Evolutionary conservation across 2,329 filamentous ascomycete genomes (phyloP).

Genomic region (Eurotiales sp.): DNA sequence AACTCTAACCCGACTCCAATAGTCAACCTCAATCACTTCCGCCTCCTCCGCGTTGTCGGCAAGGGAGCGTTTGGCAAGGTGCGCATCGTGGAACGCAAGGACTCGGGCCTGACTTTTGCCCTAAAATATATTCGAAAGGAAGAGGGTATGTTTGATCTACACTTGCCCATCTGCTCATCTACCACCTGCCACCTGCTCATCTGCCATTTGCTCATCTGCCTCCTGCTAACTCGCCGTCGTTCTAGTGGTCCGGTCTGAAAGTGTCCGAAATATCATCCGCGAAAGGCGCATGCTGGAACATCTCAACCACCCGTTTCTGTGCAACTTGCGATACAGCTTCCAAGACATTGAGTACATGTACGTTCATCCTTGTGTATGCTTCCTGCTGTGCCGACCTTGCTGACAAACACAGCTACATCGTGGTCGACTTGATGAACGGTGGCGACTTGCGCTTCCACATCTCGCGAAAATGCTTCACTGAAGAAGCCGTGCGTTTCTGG

Average conservation of each 20-base stretch:
- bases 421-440: constrained; percentile 97
- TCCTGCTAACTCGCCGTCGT: too few relatives aligned
- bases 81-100: constrained; percentile 95
- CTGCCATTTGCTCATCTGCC: too few relatives aligned
- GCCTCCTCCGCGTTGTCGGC: constrained; percentile 88
- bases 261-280: constrained; percentile 95
- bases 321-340: constrained; percentile 97
- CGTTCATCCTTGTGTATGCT: constrained; percentile 30
- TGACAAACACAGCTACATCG: constrained; percentile 63
- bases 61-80: constrained; percentile 99
- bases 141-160: constrained; percentile 84
- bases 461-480: constrained; percentile 94
- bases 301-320: constrained; percentile 95
- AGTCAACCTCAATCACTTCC: constrained; percentile 98
- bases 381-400: constrained; percentile 22
- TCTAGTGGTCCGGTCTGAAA: constrained; percentile 94
- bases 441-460: constrained; percentile 97
- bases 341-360: constrained; percentile 99
- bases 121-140: constrained; percentile 98
- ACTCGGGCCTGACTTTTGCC: constrained; percentile 88
- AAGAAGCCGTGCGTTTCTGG: constrained; percentile 96
- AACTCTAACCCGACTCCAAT: constrained; percentile 22
- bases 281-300: constrained; percentile 98
- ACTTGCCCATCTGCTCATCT: too few relatives aligned
- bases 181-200: too few relatives aligned